Evolutionary conservation across 441 rosid species (phyloP).

Genomic region (Aquilaria agallochum): DNA sequence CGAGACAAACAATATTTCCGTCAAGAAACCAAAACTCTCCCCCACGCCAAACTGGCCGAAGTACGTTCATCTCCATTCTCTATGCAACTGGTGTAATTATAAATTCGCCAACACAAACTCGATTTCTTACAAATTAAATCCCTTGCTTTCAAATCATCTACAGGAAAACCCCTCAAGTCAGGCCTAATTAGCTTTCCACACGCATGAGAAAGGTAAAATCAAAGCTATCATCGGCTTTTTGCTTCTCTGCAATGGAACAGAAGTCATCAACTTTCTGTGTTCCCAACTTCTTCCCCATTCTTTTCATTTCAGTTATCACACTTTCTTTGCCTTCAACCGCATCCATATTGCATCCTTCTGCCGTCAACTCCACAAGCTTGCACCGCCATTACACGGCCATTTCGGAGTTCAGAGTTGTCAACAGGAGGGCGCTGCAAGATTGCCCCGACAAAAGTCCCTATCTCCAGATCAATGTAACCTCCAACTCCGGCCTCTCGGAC

Average conservation of each 20-base stretch:
- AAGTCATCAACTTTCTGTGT: too few species aligned
- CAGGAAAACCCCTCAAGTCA: too few species aligned
- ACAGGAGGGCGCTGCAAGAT: slow-evolving; percentile 33
- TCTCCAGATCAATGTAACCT: slow-evolving; percentile 24
- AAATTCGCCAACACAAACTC: too few species aligned
- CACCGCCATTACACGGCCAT: slow-evolving; percentile 41
- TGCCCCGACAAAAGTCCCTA: slow-evolving; percentile 35
- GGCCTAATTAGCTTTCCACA: too few species aligned
- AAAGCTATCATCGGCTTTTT: too few species aligned
- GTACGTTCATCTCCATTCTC: background rate
- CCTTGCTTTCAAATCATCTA: too few species aligned
- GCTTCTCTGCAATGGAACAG: too few species aligned
- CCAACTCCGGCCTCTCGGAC: slow-evolving; percentile 21
- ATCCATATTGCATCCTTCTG: slow-evolving; percentile 25
- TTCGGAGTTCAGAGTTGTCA: slow-evolving; percentile 47
- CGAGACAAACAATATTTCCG: background rate
- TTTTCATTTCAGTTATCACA: slow-evolving; percentile 2
- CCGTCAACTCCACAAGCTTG: slow-evolving; percentile 13
- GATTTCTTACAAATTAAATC: too few species aligned
- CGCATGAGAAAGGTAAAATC: too few species aligned
- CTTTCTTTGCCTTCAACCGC: slow-evolving; percentile 12
- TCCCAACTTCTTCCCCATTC: background rate
- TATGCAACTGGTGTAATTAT: too few species aligned
- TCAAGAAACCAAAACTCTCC: slow-evolving; percentile 1
- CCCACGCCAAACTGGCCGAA: slow-evolving; percentile 5